Evolutionary conservation across 129 eudicot genomes (phyloP).

Genomic region (Flaveria ramosissima): DNA sequence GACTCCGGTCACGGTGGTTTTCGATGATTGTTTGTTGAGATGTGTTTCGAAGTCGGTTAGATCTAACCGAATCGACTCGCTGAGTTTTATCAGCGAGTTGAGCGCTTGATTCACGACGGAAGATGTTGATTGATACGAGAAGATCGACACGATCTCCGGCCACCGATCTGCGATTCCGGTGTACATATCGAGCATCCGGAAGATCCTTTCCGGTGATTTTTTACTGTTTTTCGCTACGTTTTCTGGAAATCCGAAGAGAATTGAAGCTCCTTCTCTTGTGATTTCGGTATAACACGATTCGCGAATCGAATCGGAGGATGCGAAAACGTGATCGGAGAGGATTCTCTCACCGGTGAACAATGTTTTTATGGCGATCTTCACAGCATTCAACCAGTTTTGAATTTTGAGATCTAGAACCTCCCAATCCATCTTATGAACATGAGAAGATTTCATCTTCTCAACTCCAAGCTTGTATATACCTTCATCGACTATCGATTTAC

Average conservation of each 20-base stretch:
- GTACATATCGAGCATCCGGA: slow-evolving; percentile 73
- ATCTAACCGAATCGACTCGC: slow-evolving; percentile 39
- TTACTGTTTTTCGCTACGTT: slow-evolving; percentile 52
- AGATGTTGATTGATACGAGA: slow-evolving; percentile 49
- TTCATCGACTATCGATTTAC: slow-evolving; percentile 81
- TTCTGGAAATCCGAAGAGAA: slow-evolving; percentile 67
- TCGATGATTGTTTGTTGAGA: slow-evolving; percentile 44
- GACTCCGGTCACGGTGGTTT: slow-evolving; percentile 42
- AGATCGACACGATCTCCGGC: slow-evolving; percentile 61
- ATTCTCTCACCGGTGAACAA: slow-evolving; percentile 67
- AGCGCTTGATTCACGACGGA: slow-evolving; percentile 47
- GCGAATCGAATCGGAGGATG: slow-evolving; percentile 44
- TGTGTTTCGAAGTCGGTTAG: slow-evolving; percentile 46
- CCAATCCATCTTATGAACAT: slow-evolving; percentile 59
- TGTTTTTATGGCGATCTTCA: slow-evolving; percentile 46
- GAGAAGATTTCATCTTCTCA: slow-evolving; percentile 41
- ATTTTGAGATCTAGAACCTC: slow-evolving; percentile 52
- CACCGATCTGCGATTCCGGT: slow-evolving; percentile 48
- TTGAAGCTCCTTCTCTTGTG: slow-evolving; percentile 61
- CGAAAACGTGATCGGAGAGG: slow-evolving; percentile 69
- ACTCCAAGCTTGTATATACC: slow-evolving; percentile 61
- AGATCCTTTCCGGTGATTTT: slow-evolving; percentile 58
- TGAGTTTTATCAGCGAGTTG: slow-evolving; percentile 46
- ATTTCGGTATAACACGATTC: slow-evolving; percentile 63
- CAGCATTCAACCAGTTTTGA: slow-evolving; percentile 51